Evolutionary conservation across 805 yeast species (phyloP).

Genomic region (Yarrowia osloensis): DNA sequence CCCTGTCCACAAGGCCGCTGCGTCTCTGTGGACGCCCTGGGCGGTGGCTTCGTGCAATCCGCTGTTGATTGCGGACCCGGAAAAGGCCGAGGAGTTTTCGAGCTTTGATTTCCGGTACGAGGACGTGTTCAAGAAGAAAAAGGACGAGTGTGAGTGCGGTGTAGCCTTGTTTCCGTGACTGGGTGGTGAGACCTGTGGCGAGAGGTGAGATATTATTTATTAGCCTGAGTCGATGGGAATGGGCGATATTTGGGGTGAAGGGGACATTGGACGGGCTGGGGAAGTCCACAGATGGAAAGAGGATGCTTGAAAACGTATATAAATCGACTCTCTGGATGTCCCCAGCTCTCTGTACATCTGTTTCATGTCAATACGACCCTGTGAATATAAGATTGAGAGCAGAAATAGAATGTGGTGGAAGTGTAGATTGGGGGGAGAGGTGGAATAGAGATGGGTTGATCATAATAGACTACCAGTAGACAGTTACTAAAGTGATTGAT

Average conservation of each 20-base stretch:
- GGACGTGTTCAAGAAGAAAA: conserved; percentile 18
- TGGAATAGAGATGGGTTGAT: no score
- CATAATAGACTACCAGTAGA: no score
- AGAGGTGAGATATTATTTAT: neutral
- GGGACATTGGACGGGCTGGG: neutral
- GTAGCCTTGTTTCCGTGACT: neutral
- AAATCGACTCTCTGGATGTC: neutral
- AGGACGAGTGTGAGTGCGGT: conserved; percentile 13
- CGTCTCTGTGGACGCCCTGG: conserved; percentile 19
- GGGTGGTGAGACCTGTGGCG: no score
- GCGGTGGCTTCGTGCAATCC: conserved; percentile 7
- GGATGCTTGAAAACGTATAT: neutral
- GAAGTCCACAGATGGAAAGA: neutral
- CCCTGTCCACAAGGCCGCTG: neutral
- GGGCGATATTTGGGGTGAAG: no score
- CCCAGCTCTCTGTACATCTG: neutral
- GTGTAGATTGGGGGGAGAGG: no score
- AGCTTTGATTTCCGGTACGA: conserved; percentile 13
- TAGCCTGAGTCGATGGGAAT: neutral
- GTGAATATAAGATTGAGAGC: neutral
- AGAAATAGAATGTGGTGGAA: neutral
- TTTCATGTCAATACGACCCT: conserved; percentile 10
- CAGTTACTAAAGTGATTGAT: no score
- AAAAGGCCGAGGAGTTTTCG: neutral
- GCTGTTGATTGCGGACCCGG: neutral